Base-by-base conservation (phyloP, 1,139 yeast genomes). In the Nadsonia starkeyi-henricii region DNA sequence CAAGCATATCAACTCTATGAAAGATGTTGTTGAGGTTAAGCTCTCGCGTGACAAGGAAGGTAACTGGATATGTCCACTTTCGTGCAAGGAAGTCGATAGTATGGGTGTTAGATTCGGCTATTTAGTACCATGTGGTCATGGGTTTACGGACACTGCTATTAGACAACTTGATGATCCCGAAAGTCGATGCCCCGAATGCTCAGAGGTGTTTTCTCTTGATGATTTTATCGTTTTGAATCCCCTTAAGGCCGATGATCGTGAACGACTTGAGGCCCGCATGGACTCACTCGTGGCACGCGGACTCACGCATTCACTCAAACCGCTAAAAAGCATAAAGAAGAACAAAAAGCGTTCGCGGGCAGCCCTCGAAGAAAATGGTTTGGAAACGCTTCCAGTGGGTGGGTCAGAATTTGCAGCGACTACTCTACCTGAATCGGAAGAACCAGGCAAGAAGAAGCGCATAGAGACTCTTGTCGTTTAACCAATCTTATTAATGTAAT, bases 81-180 rank as follows among this genome's bases (percentile, higher is more conserved):
- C 75, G 0, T 64, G 67, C 17, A 68, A 69, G 50, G 63, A 60
- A 8, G 60, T 69, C 30, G 50, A 53, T 42, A 58, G 62, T n/a
- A 58, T 61, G 3, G 60, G 67, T 1, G 57, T 65, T 12, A 63
- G 63, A 58, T 69, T 73, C 51, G 70, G 70, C 1, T 78, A 77
- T 57, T 54, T 75, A 7, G 74, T 68, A 0, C 70, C 68, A 13
- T 78, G 84, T 56, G 82, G 82, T 0, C 79, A 79, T 59, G 74
- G 71, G 1, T 61, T 75, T 53, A 66, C 75, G 1, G 66, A 64
- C 30, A 63, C 63, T n/a, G 67, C 73, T 17, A 52, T 73, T 43
- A 53, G 56, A n/a, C 66, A 67, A 46, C 48, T 64, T n/a, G 28
- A 23, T 23, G 28, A 23, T 23, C 51, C 54, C 9, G 51, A 49